These are phyloP conservation scores for Populus ilicifolia DNA, from an alignment of 345 rosid species.

Conservation along the genomic window DNA sequence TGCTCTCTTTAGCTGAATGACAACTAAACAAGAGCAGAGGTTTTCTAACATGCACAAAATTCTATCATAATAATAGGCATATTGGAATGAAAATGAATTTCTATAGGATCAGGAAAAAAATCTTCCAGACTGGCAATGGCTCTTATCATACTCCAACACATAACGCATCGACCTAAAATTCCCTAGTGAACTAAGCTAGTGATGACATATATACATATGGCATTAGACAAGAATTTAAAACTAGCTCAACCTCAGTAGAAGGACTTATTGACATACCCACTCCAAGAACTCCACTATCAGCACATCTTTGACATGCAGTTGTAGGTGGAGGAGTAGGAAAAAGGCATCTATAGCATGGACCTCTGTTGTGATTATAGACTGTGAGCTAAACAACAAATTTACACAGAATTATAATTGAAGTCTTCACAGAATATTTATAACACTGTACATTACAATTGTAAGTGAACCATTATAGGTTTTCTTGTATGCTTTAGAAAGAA, in stretches of 20 bases:
- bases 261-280: slow-evolving; percentile 47
- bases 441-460: slow-evolving; percentile 7
- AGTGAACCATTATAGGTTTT: slow-evolving; percentile 15
- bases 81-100: no score
- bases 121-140: no score
- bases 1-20: no score
- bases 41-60: no score
- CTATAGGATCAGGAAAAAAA: no score
- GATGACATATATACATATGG: not conserved
- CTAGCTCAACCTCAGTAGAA: not conserved
- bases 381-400: slow-evolving; percentile 43
- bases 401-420: not conserved
- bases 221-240: not conserved
- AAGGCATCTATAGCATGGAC: slow-evolving; percentile 83
- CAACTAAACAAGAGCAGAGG: no score
- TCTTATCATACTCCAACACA: no score
- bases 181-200: not conserved
- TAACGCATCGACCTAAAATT: not conserved
- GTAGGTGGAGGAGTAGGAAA: slow-evolving; percentile 82
- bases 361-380: slow-evolving; percentile 70
- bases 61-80: no score
- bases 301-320: slow-evolving; percentile 80
- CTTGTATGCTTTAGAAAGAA: not conserved
- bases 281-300: slow-evolving; percentile 88
- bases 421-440: not conserved